phyloP scores from a whole-genome alignment of 768 basidiomycete species.

The Lentinula sp. region DNA sequence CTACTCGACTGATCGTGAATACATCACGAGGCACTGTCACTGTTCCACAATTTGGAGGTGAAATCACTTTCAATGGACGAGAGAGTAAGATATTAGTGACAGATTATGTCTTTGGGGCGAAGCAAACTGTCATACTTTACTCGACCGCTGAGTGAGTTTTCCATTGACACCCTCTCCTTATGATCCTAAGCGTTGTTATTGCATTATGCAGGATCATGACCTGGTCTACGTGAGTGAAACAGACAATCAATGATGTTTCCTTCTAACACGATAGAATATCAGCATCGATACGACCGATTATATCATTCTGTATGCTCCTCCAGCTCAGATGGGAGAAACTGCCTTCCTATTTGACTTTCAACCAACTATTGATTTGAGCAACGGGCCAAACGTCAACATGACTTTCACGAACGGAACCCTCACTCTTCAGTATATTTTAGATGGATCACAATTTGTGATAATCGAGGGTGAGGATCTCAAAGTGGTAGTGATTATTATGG shows the following conservation, averaged over 20 bases:
- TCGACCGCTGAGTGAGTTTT: constrained; percentile 38
- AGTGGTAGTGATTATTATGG: constrained; percentile 31
- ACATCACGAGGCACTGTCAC: constrained; percentile 33
- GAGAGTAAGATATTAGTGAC: constrained; percentile 47
- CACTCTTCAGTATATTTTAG: constrained; percentile 31
- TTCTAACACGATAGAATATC: not conserved
- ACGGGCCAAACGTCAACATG: constrained; percentile 23
- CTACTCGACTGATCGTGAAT: constrained; percentile 34
- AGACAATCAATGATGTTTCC: not conserved
- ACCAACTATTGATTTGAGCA: constrained; percentile 22
- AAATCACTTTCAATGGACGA: constrained; percentile 35
- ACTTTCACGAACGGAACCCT: constrained; percentile 28
- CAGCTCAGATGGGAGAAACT: constrained; percentile 38
- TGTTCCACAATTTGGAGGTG: constrained; percentile 29
- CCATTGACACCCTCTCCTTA: not conserved
- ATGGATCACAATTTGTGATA: constrained; percentile 26
- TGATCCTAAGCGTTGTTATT: not conserved
- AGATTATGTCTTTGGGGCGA: constrained; percentile 37
- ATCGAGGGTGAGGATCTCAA: constrained; percentile 20
- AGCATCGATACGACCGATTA: constrained; percentile 37
- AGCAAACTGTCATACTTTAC: constrained; percentile 30
- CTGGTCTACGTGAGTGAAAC: constrained; percentile 39
- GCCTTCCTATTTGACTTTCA: constrained; percentile 26
- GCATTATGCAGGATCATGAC: constrained; percentile 36
- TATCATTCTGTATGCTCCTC: constrained; percentile 34